Conservation (phyloP, 225 moss, liverwort and hornwort genomes). For the Marchantia paleacea region DNA sequence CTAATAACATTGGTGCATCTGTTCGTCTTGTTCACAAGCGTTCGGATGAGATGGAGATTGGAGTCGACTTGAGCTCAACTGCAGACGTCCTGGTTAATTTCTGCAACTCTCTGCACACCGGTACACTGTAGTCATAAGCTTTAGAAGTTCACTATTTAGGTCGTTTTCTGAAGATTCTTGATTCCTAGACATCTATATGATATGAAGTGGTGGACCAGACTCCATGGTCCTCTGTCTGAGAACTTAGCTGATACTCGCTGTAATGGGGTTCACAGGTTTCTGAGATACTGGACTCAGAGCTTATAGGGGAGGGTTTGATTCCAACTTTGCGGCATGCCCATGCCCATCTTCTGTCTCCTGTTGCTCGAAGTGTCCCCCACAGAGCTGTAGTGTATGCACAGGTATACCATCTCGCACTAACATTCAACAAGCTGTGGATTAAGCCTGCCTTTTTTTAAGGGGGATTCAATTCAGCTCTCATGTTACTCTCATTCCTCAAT, state of each 20-base stretch:
- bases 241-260: not conserved
- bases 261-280: slow-evolving; percentile 44
- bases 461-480: not conserved
- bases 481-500: not conserved
- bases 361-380: slow-evolving; percentile 68
- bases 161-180: too few relatives aligned
- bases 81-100: slow-evolving; percentile 86
- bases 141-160: not conserved
- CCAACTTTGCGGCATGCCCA: slow-evolving; percentile 86
- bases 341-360: slow-evolving; percentile 60
- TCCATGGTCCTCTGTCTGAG: not conserved
- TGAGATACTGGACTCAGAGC: slow-evolving; percentile 91
- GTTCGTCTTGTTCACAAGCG: slow-evolving; percentile 87
- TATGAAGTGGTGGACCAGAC: too few relatives aligned
- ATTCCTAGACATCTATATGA: too few relatives aligned
- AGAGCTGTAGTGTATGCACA: slow-evolving; percentile 74
- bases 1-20: slow-evolving; percentile 53
- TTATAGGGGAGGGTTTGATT: slow-evolving; percentile 90
- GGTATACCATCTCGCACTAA: slow-evolving; percentile 29
- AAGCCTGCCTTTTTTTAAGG: not conserved
- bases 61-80: slow-evolving; percentile 71
- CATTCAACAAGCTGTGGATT: not conserved
- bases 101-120: slow-evolving; percentile 33
- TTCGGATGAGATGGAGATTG: slow-evolving; percentile 90
- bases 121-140: slow-evolving; percentile 15